Evolutionary conservation across 176 grass and related monocot species (phyloP), one percentile per base, ranked within the genome.

Genomic region (Phoenix roebelenii): DNA sequence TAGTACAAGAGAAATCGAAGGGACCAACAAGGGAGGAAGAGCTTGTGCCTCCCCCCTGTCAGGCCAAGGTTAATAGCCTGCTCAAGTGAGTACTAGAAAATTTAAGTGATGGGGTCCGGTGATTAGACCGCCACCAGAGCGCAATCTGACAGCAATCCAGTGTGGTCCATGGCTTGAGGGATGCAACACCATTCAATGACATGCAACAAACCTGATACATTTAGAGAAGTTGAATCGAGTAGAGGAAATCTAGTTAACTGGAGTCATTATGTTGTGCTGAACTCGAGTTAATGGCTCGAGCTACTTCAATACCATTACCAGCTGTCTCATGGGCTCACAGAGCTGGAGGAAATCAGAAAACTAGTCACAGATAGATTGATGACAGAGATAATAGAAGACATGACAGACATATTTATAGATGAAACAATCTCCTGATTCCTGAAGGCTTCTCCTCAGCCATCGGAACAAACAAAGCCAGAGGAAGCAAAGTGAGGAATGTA

Each of bases 91-190:
- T 29, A 60, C 25, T 60, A 60, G 25, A 60, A 15, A 60, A n/a
- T 60, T n/a, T 3, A 60, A 39, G 26, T 12, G 5, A 44, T 35
- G 29, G 26, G 22, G 58, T 60, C 58, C 58, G 15, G 28, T 32
- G 23, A 29, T 30, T 30, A 60, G 5, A 60, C 58, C 23, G 7
- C 25, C 58, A 60, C 28, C 24, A 60, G 3, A 60, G 22, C 58
- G 15, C 58, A 60, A 60, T 18, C 24, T 60, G 58, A 39, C 26
- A 60, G 24, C 58, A 59, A 26, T 28, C 57, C 57, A 15, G 16
- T 16, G 24, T 39, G 58, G 58, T 30, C 58, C 58, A 18, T 56
- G 35, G 35, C 35, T 9, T 3, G 12, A 44, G 32, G 35, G 28
- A 18, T 60, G 58, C 15, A 3, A 60, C 58, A 39, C 30, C 28